Evolutionary conservation across 2,329 filamentous ascomycete genomes (phyloP).

Genomic region (Aspergillus floridensis): DNA sequence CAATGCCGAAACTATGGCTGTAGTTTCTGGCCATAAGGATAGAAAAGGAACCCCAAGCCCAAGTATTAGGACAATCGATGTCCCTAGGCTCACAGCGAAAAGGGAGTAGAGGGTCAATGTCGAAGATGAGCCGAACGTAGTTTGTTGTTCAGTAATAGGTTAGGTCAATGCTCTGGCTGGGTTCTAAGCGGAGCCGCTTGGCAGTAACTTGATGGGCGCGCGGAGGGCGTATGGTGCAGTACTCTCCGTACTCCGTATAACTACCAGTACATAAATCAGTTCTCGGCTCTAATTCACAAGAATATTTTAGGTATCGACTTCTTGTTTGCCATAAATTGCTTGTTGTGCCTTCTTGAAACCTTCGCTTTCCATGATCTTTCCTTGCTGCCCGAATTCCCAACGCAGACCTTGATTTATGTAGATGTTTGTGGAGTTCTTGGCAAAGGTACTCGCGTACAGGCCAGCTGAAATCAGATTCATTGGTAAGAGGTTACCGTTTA

Average conservation of each 20-base stretch:
- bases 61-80: not conserved
- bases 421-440: too few relatives aligned
- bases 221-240: not conserved
- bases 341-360: too few relatives aligned
- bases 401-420: too few relatives aligned
- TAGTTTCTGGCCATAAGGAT: conserved; percentile 11
- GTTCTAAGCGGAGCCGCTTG: conserved; percentile 18
- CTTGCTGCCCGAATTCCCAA: too few relatives aligned
- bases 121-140: not conserved
- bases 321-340: too few relatives aligned
- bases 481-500: not conserved
- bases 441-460: not conserved
- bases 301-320: too few relatives aligned
- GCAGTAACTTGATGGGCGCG: conserved; percentile 3
- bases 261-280: too few relatives aligned
- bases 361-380: too few relatives aligned
- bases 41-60: conserved; percentile 8
- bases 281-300: too few relatives aligned
- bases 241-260: too few relatives aligned
- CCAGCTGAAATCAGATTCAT: not conserved
- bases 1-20: conserved; percentile 9
- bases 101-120: not conserved
- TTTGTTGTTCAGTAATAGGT: not conserved
- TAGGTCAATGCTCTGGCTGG: not conserved
- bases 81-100: not conserved